Base-by-base conservation (phyloP, 2,329 filamentous ascomycete genomes). In the Fusarium kyushuense region DNA sequence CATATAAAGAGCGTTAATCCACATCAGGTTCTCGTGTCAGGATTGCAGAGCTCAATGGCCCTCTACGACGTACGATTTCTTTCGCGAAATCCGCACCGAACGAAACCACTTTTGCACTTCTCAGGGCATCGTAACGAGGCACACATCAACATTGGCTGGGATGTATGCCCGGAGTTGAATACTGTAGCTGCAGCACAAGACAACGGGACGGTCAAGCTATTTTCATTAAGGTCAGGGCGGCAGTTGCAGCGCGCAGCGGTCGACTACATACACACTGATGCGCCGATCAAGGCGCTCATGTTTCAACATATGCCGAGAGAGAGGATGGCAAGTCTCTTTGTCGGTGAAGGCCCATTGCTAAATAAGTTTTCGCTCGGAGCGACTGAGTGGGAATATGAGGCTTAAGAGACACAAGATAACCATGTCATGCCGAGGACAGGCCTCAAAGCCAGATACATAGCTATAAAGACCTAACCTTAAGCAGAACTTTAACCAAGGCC, bases 41-140 rank as follows among this genome's bases (percentile, higher is more conserved):
- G 87, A 2, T 76, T 87, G 3, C 70, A 76, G 32, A 81, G 80
- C 71, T 78, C 72, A 54, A 84, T 90, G 78, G 79, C 79, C 2
- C 76, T 89, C 7, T 90, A 88, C 70, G 88, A 90, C 65, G 63
- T 86, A 32, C 86, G 88, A 2, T 87, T 81, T 66, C 52, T 71
- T 23, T 56, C 43, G 41, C 38, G 53, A 38, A 61, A 60, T 7
- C 43, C 67, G 3, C 70, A 72, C 52, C 65, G 70, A 8, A 72
- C 76, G 1, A 63, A 48, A 7, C 81, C 87, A 0, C 70, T 87
- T 3, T 72, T 89, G 11, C 54, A 54, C 1, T 89, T 89, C 59
- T 77, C 80, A 0, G 79, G 74, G 4, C 87, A 88, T 74, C 72
- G 73, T 30, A 90, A 89, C 71, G 72, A 74, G 0, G 82, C 83